Base-by-base conservation (phyloP, 768 basidiomycete genomes). In the Brasilioporus rufonigricans region DNA sequence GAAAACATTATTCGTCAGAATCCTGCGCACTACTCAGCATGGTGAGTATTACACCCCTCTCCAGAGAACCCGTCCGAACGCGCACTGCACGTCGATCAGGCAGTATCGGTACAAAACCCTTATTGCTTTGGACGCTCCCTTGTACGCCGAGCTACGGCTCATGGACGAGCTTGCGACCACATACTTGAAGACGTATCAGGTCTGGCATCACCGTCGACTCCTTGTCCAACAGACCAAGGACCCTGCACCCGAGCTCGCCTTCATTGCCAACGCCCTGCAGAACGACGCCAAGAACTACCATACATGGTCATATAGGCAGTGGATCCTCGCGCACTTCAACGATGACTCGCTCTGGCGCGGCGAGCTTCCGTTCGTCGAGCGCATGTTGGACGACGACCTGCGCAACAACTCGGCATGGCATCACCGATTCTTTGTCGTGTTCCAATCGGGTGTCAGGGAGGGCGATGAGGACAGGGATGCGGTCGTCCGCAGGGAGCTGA, bases 341-440 rank as follows among this genome's bases (percentile, higher is more conserved):
- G 78, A 85, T 53, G 78, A 81, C 33, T 77, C 71, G n/a, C 62
- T 93, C 58, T 93, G 91, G 91, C 72, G 59, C 1, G 79, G 76
- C 14, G 93, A 96, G 72, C 74, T 91, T n/a, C 78, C 82, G 41
- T 93, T 86, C 60, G 78, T 86, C 32, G 87, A 93, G 57, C 61
- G 68, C 53, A 82, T 93, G 76, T 70, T 93, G 23, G 75, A 76
- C 11, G 73, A 77, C 26, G 96, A 99, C 69, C 78, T 96, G 35
- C 74, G 97, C 63, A 99, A 99, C 72, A 99, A 99, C 67, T 95
- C 92, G 32, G 97, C 91, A 21, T 99, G 97, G 97, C 91, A 93
- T 71, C 93, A 95, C 72, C 85, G 93, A 41, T 88, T 94, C 77
- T 97, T 93, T 69, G 82, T 94, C 57, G 85, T 91, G 44, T 91